A percentile compares a stretch with the other conserved stretches of the same genome.
These are phyloP conservation scores for Pneumocystis wakefieldiae DNA, from an alignment of 1,139 yeast species.

Conservation along the genomic window DNA sequence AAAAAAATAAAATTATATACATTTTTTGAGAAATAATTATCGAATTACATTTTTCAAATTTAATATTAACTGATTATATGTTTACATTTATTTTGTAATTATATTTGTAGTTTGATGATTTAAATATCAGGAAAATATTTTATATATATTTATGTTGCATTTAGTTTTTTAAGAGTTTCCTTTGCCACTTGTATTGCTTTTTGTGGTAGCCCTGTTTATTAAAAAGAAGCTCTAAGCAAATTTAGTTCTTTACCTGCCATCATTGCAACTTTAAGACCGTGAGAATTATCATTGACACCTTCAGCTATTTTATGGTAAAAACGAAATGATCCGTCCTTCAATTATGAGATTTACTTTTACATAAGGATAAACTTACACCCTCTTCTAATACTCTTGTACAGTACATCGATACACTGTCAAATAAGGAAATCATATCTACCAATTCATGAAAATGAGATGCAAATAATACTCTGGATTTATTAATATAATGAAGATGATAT, in stretches of 20 bases:
- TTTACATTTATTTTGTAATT: neutral
- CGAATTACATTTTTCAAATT: neutral
- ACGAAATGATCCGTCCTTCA: slow-evolving; percentile 13
- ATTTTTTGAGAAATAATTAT: neutral
- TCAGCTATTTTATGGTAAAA: slow-evolving; percentile 51
- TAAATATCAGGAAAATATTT: neutral
- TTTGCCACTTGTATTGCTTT: neutral
- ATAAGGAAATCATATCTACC: slow-evolving; percentile 20
- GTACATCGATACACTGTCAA: slow-evolving; percentile 31
- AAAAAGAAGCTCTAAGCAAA: neutral
- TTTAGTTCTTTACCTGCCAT: slow-evolving; percentile 41
- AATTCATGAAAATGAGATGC: slow-evolving; percentile 69
- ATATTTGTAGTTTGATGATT: neutral
- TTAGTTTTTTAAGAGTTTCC: neutral
- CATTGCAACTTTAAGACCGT: slow-evolving; percentile 72
- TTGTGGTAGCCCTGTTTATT: neutral
- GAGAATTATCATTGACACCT: slow-evolving; percentile 66
- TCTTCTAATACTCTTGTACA: slow-evolving; percentile 34
- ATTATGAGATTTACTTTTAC: slow-evolving; percentile 9
- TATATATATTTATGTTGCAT: neutral
- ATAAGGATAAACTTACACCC: slow-evolving; percentile 22
- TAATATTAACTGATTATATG: neutral
- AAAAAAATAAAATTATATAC: slow-evolving; percentile 26
- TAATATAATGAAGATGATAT: slow-evolving; percentile 38
- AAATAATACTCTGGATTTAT: slow-evolving; percentile 63